Evolutionary conservation across 805 yeast species (phyloP).

Genomic region (Nakazawaea wickerhamii): DNA sequence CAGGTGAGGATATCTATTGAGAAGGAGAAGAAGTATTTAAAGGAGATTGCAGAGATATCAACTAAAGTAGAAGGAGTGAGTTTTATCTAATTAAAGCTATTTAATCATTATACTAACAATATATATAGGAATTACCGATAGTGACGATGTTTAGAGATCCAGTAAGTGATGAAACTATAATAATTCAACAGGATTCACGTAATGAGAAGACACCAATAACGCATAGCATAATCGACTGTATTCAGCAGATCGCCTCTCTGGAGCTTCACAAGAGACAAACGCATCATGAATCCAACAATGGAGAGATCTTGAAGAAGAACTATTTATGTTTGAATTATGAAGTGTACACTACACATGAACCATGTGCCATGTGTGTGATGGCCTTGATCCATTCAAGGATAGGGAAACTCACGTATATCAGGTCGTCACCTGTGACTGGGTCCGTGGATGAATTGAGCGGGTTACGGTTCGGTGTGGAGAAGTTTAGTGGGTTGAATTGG

Average conservation of each 20-base stretch:
- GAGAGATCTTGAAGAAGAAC: slow-evolving; percentile 15
- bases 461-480: slow-evolving; percentile 68
- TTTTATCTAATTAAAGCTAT: slow-evolving; percentile 16
- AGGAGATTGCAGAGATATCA: slow-evolving; percentile 24
- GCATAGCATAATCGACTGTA: slow-evolving; percentile 75
- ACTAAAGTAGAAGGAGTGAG: slow-evolving; percentile 17
- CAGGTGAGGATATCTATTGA: slow-evolving; percentile 46
- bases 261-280: slow-evolving; percentile 39
- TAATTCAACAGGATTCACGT: slow-evolving; percentile 37
- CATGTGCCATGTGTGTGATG: slow-evolving; percentile 96
- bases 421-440: slow-evolving; percentile 45
- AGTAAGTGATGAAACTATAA: slow-evolving; percentile 31
- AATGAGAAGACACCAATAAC: slow-evolving; percentile 43
- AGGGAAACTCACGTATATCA: slow-evolving; percentile 57
- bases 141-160: slow-evolving; percentile 66
- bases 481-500: slow-evolving; percentile 75
- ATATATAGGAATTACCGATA: slow-evolving; percentile 32
- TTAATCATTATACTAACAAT: background rate
- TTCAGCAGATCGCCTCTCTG: slow-evolving; percentile 52
- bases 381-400: slow-evolving; percentile 90
- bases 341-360: slow-evolving; percentile 90
- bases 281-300: background rate
- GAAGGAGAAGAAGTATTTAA: slow-evolving; percentile 30
- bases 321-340: slow-evolving; percentile 75
- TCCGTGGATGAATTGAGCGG: slow-evolving; percentile 53